Evolutionary conservation across 1,284 basidiomycete genomes (phyloP).

Genomic region (Leccinum angustisporum): DNA sequence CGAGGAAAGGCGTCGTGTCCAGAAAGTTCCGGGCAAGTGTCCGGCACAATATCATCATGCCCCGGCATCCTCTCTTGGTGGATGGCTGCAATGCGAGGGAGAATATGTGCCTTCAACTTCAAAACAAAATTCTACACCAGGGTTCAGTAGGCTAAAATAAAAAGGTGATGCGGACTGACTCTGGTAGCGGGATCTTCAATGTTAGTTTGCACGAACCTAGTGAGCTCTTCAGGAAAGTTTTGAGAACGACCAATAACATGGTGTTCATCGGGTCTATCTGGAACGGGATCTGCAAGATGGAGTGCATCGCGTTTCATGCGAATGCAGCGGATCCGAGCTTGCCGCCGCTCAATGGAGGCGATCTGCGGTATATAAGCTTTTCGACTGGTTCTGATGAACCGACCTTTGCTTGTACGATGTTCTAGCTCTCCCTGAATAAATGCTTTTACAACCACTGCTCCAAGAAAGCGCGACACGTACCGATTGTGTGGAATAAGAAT

Average conservation of each 20-base stretch:
- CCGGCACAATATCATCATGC: not conserved
- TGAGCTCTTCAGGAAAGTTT: slow-evolving; percentile 16
- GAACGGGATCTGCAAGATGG: not conserved
- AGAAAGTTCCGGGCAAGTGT: too few relatives aligned
- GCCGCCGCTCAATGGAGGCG: not conserved
- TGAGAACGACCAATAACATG: slow-evolving; percentile 18
- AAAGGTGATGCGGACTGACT: not conserved
- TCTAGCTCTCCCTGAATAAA: not conserved
- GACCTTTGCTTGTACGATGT: not conserved
- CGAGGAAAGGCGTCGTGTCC: too few relatives aligned
- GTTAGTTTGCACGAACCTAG: slow-evolving; percentile 9
- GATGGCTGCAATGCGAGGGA: not conserved
- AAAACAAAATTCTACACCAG: not conserved
- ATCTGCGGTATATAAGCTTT: not conserved
- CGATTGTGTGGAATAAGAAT: too few relatives aligned
- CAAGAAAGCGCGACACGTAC: too few relatives aligned
- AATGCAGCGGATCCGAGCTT: not conserved
- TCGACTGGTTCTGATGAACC: not conserved
- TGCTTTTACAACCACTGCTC: too few relatives aligned
- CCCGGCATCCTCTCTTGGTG: not conserved
- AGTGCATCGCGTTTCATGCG: not conserved
- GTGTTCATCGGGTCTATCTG: slow-evolving; percentile 6
- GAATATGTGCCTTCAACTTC: not conserved
- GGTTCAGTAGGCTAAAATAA: not conserved
- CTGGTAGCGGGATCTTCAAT: not conserved